A percentile compares a stretch with the other conserved stretches of the same genome.
phyloP scores from a whole-genome alignment of 2,329 filamentous ascomycete species.

The Ascochyta viciae-villosae region DNA sequence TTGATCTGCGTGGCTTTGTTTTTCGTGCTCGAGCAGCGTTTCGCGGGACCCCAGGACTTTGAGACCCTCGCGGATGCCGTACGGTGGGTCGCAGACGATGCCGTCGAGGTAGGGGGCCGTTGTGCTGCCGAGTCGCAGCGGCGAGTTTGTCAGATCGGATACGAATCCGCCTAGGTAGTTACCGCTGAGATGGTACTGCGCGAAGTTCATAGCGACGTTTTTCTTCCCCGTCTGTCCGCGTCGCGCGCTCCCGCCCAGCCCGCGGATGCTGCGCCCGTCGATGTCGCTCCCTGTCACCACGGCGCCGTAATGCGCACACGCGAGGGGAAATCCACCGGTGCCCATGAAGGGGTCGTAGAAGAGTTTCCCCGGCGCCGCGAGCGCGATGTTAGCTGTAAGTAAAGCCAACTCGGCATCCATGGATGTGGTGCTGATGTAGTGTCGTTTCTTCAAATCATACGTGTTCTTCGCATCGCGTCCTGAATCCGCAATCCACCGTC shows the following conservation, averaged over 20 bases:
- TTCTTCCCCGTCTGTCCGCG: constrained; percentile 52
- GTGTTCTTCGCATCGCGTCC: constrained; percentile 71
- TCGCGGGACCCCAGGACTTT: constrained; percentile 84
- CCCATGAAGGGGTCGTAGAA: constrained; percentile 97
- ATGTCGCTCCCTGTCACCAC: constrained; percentile 88
- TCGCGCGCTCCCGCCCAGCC: constrained; percentile 58
- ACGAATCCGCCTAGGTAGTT: constrained; percentile 80
- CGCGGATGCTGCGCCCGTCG: constrained; percentile 86
- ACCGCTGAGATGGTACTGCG: constrained; percentile 75
- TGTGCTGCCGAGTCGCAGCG: constrained; percentile 57
- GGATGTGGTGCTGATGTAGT: constrained; percentile 93
- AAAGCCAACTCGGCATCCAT: constrained; percentile 97
- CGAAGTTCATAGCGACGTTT: constrained; percentile 75
- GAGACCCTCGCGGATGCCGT: constrained; percentile 90
- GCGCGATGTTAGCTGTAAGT: constrained; percentile 88
- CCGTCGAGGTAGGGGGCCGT: constrained; percentile 71
- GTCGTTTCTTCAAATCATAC: constrained; percentile 90
- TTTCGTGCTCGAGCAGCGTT: constrained; percentile 31
- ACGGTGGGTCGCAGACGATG: constrained; percentile 94
- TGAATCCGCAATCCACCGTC: constrained; percentile 72
- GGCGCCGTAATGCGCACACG: constrained; percentile 89
- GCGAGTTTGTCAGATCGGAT: constrained; percentile 87
- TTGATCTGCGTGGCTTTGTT: constrained; percentile 35
- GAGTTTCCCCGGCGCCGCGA: constrained; percentile 80
- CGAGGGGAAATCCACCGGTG: constrained; percentile 90